These are phyloP conservation scores for Zygosaccharomyces pseudobailii DNA, from an alignment of 1,139 yeast genomes.

Conservation along the genomic window DNA sequence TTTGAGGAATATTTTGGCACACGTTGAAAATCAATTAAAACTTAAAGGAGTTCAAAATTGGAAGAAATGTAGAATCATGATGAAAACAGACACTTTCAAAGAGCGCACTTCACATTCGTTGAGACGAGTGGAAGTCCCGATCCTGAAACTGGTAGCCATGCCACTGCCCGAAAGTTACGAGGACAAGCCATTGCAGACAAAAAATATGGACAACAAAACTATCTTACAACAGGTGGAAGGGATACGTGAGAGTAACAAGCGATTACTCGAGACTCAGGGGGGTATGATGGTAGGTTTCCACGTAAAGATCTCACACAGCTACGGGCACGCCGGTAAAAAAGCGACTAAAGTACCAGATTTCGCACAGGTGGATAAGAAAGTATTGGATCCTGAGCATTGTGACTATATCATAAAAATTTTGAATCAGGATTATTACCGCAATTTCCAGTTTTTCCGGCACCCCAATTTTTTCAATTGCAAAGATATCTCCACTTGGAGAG, in stretches of 20 bases:
- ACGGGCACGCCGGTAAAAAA: constrained; percentile 10
- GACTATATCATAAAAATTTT: constrained; percentile 17
- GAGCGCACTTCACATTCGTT: constrained; percentile 13
- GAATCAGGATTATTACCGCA: constrained; percentile 16
- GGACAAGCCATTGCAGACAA: constrained; percentile 18
- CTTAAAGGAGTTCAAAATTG: constrained; percentile 16
- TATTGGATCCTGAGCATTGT: constrained; percentile 19
- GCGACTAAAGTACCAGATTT: constrained; percentile 15
- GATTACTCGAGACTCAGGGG: constrained; percentile 1
- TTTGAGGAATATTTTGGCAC: constrained; percentile 48
- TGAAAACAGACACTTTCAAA: constrained; percentile 20
- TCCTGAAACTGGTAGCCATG: constrained; percentile 30
- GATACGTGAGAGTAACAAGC: constrained; percentile 12
- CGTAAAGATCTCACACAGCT: constrained; percentile 16
- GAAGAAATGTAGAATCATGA: constrained; percentile 25
- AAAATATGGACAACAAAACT: constrained; percentile 12
- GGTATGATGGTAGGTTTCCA: constrained; percentile 19
- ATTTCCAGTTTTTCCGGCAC: constrained; percentile 20
- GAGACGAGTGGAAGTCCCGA: constrained; percentile 19
- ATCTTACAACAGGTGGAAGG: constrained; percentile 11
- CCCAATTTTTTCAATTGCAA: constrained; percentile 25
- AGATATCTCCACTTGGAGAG: constrained; percentile 30
- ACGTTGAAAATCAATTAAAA: constrained; percentile 35
- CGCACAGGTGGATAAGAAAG: constrained; percentile 11
- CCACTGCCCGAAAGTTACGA: constrained; percentile 26